phyloP scores from a whole-genome alignment of 805 yeast genomes.

The Vanderwaltozyma yarrowii region DNA sequence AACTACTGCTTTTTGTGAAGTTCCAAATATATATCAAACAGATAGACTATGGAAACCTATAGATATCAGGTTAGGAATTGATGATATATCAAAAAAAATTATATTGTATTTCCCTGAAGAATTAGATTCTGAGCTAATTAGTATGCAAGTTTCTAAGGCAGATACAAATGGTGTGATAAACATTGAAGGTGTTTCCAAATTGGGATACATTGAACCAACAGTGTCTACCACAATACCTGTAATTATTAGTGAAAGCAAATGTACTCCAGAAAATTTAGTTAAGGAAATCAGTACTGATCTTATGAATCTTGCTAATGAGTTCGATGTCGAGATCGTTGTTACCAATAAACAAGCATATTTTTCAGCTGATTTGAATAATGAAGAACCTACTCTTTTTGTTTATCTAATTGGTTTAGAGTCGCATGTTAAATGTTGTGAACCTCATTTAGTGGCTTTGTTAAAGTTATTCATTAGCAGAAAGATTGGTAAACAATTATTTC shows the following conservation, averaged over 20 bases:
- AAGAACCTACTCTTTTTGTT: not conserved
- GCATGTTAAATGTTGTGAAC: slow-evolving; percentile 10
- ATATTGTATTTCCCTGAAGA: not conserved
- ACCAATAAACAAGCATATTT: slow-evolving; percentile 5
- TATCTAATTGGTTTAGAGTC: slow-evolving; percentile 15
- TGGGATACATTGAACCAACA: slow-evolving; percentile 5
- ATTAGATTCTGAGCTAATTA: not conserved
- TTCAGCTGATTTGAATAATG: slow-evolving; percentile 1
- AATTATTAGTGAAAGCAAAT: not conserved
- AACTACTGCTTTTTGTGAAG: slow-evolving; percentile 9
- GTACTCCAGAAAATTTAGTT: not conserved
- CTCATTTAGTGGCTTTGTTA: slow-evolving; percentile 11
- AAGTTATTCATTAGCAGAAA: slow-evolving; percentile 6
- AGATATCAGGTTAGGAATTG: not conserved
- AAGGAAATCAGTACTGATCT: slow-evolving; percentile 2
- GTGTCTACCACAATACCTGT: slow-evolving; percentile 3
- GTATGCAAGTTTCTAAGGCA: not conserved
- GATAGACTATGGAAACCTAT: slow-evolving; percentile 8
- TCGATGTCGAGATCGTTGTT: slow-evolving; percentile 13
- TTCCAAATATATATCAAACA: slow-evolving; percentile 7
- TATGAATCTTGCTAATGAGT: slow-evolving; percentile 8
- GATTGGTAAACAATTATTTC: slow-evolving; percentile 3
- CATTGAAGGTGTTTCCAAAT: slow-evolving; percentile 6
- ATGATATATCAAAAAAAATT: not conserved
- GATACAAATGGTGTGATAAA: not conserved